phyloP scores from a whole-genome alignment of 208 protist species.

The Wallacemonas rigidus region DNA sequence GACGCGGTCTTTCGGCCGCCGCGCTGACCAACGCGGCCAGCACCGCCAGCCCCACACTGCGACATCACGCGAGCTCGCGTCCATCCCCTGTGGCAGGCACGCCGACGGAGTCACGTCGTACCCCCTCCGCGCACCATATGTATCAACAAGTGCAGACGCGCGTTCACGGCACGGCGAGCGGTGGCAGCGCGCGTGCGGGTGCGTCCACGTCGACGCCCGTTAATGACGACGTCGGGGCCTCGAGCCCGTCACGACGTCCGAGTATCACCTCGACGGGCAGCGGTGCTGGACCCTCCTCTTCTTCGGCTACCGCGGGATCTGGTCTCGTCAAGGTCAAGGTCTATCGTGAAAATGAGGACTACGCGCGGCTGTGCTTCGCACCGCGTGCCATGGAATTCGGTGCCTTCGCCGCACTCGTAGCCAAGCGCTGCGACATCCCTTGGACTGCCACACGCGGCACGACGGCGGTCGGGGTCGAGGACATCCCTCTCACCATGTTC shows the following conservation, averaged over 20 bases:
- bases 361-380: slow-evolving; percentile 15
- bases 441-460: background rate
- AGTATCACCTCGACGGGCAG: slow-evolving; percentile 5
- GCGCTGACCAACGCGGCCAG: background rate
- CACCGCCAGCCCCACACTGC: background rate
- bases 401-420: slow-evolving; percentile 10
- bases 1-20: background rate
- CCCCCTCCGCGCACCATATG: slow-evolving; percentile 11
- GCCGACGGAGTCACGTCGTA: slow-evolving; percentile 6
- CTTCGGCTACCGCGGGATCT: background rate
- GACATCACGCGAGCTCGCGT: background rate
- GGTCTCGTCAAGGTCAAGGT: slow-evolving; percentile 23
- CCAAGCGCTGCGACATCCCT: background rate
- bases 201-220: background rate
- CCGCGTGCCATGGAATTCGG: slow-evolving; percentile 9
- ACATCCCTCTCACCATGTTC: slow-evolving; percentile 10
- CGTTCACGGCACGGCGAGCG: background rate
- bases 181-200: background rate
- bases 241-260: background rate
- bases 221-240: slow-evolving; percentile 1
- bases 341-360: slow-evolving; percentile 19
- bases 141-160: slow-evolving; percentile 7
- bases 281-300: background rate
- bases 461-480: background rate
- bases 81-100: background rate